Evolutionary conservation across 164 flowering plant species (phyloP), one percentile per base, ranked within the genome.

Genomic region (Cinnamomum chago): DNA sequence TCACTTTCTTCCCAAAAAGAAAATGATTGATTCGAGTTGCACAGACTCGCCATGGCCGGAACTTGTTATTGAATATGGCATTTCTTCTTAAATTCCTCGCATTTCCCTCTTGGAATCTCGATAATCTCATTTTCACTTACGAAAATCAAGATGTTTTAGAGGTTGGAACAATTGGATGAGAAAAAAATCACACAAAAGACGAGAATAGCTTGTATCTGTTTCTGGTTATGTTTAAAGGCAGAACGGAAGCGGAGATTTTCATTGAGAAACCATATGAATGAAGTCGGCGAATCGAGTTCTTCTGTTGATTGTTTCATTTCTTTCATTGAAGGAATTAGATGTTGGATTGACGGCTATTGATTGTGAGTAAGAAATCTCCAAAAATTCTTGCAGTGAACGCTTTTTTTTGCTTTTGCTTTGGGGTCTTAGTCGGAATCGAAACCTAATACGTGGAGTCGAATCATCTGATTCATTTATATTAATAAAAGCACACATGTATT

Each of bases 31-130:
- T 51, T 76, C 27, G 27, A 67, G 62, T 51, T 60, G 52, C 28
- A 50, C 55, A 52, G 62, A 28, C 65, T 70, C 30, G 52, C 65
- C 73, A 73, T 73, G 68, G 76, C 28, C 23, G 76, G 4, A 25
- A 58, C 60, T 40, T 58, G 58, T 11, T 62, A 4, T 27, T 67
- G 71, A 73, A 33, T 50, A 30, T 18, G 64, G 23, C 62, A 65
- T 35, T 73, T 50, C 40, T 47, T 23, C 25, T 9, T 68, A 6
- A 20, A 3, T 60, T 70, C 22, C 17, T 28, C 30, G 30, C 0
- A 28, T 2, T 28, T 28, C 3, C 30, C 30, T 28, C 30, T 0
- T 28, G 30, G 30, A 28, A 2, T 28, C 55, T 14, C 5, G 7
- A 11, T 65, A 10, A 25, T 70, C 65, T 28, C 13, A n/a, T 58